These are phyloP conservation scores for Xylaria sp. DNA, from an alignment of 2,329 filamentous ascomycete genomes.

Conservation along the genomic window DNA sequence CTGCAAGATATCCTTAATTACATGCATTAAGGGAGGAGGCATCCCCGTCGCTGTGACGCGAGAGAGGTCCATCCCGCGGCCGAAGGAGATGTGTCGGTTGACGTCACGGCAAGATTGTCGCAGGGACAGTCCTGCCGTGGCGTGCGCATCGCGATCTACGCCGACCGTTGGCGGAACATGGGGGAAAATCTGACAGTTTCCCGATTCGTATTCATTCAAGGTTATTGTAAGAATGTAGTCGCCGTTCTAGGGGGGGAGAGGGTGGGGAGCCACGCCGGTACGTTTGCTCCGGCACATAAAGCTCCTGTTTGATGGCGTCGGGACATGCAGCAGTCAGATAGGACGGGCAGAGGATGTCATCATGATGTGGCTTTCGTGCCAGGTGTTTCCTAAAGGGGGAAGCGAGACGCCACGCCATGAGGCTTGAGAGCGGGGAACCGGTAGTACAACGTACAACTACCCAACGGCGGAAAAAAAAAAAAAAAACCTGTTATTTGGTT, in stretches of 20 bases:
- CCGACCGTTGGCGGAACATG: not conserved
- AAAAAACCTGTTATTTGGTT: conserved; percentile 9
- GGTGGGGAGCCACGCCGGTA: conserved; percentile 9
- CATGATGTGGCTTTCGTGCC: not conserved
- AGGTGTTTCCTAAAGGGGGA: not conserved
- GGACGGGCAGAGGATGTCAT: not conserved
- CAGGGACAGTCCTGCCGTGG: conserved; percentile 11
- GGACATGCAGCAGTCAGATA: no score
- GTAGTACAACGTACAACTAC: conserved; percentile 18
- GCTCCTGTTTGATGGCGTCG: not conserved
- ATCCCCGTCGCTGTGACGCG: not conserved
- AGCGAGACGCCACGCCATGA: not conserved
- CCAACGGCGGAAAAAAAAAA: conserved; percentile 9
- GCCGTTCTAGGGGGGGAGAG: no score
- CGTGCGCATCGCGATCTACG: conserved; percentile 23
- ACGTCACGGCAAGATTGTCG: conserved; percentile 17
- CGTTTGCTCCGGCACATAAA: conserved; percentile 15
- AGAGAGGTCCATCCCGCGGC: not conserved
- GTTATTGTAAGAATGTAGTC: no score
- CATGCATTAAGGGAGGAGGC: conserved; percentile 10
- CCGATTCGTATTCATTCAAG: conserved; percentile 7
- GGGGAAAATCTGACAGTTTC: not conserved
- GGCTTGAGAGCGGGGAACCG: not conserved
- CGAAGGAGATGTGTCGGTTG: not conserved
- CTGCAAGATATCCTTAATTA: conserved; percentile 8